Percentiles rank a stretch among this genome's conserved stretches.
These are phyloP conservation scores for Arthrobotrys entomopaga DNA, from an alignment of 2,329 filamentous ascomycete species.

Conservation along the genomic window DNA sequence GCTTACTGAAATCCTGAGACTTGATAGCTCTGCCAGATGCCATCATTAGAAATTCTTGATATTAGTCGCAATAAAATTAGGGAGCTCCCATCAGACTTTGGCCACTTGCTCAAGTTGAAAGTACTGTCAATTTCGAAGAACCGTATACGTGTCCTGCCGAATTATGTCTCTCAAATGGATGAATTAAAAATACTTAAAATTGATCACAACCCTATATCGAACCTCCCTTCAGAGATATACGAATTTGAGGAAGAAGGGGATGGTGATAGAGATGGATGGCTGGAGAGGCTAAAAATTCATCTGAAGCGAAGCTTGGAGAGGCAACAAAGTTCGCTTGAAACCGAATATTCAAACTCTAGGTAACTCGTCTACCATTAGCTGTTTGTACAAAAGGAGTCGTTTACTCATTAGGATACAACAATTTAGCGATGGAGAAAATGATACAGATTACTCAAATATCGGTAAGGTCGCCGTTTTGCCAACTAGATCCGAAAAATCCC, in stretches of 20 bases:
- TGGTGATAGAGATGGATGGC: slow-evolving; percentile 56
- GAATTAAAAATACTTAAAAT: slow-evolving; percentile 59
- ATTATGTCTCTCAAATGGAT: slow-evolving; percentile 58
- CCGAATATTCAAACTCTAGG: slow-evolving; percentile 57
- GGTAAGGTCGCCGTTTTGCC: slow-evolving; percentile 1
- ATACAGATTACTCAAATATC: slow-evolving; percentile 47
- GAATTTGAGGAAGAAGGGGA: slow-evolving; percentile 56
- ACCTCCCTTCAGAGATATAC: slow-evolving; percentile 56
- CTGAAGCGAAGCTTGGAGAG: slow-evolving; percentile 55
- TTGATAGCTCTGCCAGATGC: slow-evolving; percentile 57
- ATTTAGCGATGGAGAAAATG: slow-evolving; percentile 46
- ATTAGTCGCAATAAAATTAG: slow-evolving; percentile 58
- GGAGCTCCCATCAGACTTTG: slow-evolving; percentile 57
- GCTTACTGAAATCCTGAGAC: background rate
- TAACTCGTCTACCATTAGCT: slow-evolving; percentile 41
- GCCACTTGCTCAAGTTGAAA: slow-evolving; percentile 58
- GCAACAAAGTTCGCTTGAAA: slow-evolving; percentile 42
- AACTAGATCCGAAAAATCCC: slow-evolving; percentile 5
- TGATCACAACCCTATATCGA: slow-evolving; percentile 58
- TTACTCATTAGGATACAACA: too few species aligned
- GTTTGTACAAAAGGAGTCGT: too few species aligned
- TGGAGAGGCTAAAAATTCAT: slow-evolving; percentile 57
- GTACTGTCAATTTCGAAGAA: slow-evolving; percentile 59
- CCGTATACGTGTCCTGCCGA: slow-evolving; percentile 57
- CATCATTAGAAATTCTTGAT: slow-evolving; percentile 59